Evolutionary conservation across 495 filamentous ascomycete species (phyloP), one percentile per base, ranked within the genome.

Genomic region (Stereocaulon alpinum): DNA sequence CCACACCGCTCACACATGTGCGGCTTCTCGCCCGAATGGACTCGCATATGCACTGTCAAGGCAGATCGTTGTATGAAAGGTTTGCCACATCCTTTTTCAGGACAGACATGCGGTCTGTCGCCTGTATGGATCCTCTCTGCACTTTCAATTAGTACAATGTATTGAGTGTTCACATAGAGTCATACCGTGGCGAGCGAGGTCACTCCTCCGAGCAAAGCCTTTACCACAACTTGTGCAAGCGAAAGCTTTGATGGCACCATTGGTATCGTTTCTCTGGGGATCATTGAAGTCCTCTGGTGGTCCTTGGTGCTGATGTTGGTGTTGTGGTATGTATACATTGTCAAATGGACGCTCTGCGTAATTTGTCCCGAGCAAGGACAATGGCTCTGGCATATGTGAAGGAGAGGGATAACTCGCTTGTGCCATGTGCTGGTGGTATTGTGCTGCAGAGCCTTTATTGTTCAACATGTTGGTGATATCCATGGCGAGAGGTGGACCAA

Each of bases 61-160:
- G 93, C 93, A n/a, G 93, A 96, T 40, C 93, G 83, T 67, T 98
- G 93, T 63, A 98, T 98, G 69, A 98, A 98, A 67, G 92, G 91
- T 69, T 97, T 98, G 34, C 85, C 84, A 71, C 93, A 98, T 18
- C 85, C 86, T 42, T 86, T 86, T 70, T 82, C 86, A 63, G 95
- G 91, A 71, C 93, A 98, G 47, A 90, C 87, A 71, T 98, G 93
- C 40, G 93, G 93, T 41, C 94, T 79, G 45, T 91, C 77, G 15
- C 94, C 94, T 52, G 84, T 95, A 68, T 98, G 93, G 59, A 98
- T 98, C 15, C 93, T 86, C 73, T 98, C 93, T 97, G 67, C 3
- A 66, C 17, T 44, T 14, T 17, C 29, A 30, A 45, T 73, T 54
- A 76, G 71, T 63, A 71, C 65, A 62, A 56, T 22, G 32, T 57